These are phyloP conservation scores for Penicillium frequentans DNA, from an alignment of 2,329 filamentous ascomycete species.

Conservation along the genomic window DNA sequence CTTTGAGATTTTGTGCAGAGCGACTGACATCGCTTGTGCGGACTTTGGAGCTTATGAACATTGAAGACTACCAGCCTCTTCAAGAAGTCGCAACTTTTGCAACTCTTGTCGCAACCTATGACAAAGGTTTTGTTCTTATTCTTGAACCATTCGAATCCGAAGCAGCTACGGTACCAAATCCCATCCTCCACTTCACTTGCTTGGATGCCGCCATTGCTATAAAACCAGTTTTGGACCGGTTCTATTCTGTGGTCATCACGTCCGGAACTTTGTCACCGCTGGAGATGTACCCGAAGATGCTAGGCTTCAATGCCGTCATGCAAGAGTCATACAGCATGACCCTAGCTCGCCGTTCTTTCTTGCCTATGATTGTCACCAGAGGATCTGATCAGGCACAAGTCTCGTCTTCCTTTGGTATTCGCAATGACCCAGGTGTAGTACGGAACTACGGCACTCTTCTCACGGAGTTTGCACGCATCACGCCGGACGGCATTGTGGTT, in stretches of 20 bases:
- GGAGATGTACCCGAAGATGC: conserved; percentile 99
- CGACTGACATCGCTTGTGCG: conserved; percentile 90
- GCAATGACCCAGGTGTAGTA: conserved; percentile 95
- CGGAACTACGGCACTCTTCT: conserved; percentile 92
- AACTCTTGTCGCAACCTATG: conserved; percentile 92
- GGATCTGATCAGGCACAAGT: conserved; percentile 92
- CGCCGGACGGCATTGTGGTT: conserved; percentile 95
- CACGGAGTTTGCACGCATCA: conserved; percentile 93
- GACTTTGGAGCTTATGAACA: conserved; percentile 92
- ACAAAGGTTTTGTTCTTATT: conserved; percentile 93
- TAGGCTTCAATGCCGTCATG: conserved; percentile 86
- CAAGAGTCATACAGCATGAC: conserved; percentile 99
- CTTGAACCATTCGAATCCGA: conserved; percentile 97
- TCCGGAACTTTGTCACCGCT: conserved; percentile 95
- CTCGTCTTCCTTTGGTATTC: conserved; percentile 90
- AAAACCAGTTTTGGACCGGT: conserved; percentile 94
- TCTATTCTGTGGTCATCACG: conserved; percentile 97
- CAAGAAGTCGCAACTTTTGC: conserved; percentile 98
- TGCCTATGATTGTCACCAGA: conserved; percentile 95
- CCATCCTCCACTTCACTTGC: conserved; percentile 95
- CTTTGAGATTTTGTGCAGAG: conserved; percentile 88
- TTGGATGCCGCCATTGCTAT: conserved; percentile 97
- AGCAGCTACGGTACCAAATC: conserved; percentile 91
- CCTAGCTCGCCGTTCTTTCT: conserved; percentile 86
- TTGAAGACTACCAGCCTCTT: conserved; percentile 94